A percentile compares a stretch with the other conserved stretches of the same genome.
Conservation (phyloP, 1,284 basidiomycete genomes). For the Macrocystidia cucumis region DNA sequence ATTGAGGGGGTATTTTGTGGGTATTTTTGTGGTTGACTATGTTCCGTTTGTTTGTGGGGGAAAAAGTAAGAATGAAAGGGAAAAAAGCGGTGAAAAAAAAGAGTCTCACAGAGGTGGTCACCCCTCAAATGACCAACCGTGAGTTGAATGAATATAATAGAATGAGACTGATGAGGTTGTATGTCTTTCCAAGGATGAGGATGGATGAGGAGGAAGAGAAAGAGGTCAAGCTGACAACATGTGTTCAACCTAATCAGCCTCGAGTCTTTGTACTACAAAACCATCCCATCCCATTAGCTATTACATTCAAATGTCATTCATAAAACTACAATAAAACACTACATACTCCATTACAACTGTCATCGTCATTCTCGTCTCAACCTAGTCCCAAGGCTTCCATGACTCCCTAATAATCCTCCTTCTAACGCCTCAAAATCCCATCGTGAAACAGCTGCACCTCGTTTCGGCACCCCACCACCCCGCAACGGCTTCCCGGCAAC, state of each 20-base stretch:
- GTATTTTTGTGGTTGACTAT: no score
- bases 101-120: slow-evolving; percentile 11
- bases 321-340: no score
- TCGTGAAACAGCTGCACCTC: background rate
- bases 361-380: no score
- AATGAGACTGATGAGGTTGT: slow-evolving; percentile 6
- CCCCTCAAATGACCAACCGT: slow-evolving; percentile 6
- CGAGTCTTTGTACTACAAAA: slow-evolving; percentile 11
- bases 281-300: slow-evolving; percentile 15
- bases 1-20: no score
- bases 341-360: no score
- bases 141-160: slow-evolving; percentile 7
- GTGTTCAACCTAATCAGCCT: slow-evolving; percentile 19
- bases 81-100: slow-evolving; percentile 4
- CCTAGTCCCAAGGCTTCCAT: no score
- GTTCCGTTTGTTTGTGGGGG: slow-evolving; percentile 11
- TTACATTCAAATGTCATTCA: no score
- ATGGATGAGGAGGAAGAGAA: slow-evolving; percentile 11
- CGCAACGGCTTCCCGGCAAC: no score
- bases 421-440: background rate
- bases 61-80: slow-evolving; percentile 8
- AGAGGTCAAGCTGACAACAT: slow-evolving; percentile 21
- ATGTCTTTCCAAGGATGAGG: slow-evolving; percentile 7
- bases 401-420: no score
- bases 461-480: no score